Evolutionary conservation across 805 yeast genomes (phyloP).

Genomic region (Spencermartinsiella europaea): DNA sequence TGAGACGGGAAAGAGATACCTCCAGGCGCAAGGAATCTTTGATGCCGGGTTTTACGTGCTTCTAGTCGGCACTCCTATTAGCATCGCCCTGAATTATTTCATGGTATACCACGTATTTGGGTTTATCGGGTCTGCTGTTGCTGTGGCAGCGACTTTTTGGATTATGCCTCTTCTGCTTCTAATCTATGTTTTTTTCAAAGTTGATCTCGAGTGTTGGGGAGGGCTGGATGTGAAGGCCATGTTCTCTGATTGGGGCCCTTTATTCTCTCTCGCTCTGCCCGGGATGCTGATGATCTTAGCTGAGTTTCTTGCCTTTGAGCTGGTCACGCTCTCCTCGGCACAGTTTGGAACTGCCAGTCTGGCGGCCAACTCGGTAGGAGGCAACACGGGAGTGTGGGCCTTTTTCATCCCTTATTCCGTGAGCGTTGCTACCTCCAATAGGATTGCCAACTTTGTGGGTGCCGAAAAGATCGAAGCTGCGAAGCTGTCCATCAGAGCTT

Average conservation of each 20-base stretch:
- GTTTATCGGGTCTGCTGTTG: slow-evolving; percentile 52
- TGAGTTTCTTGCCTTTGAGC: slow-evolving; percentile 68
- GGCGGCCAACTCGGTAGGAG: slow-evolving; percentile 68
- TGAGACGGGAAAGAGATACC: slow-evolving; percentile 51
- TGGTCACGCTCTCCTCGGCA: slow-evolving; percentile 62
- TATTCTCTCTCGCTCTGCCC: slow-evolving; percentile 56
- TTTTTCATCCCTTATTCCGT: slow-evolving; percentile 72
- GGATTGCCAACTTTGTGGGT: slow-evolving; percentile 68
- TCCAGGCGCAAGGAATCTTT: slow-evolving; percentile 55
- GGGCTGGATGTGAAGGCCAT: slow-evolving; percentile 44
- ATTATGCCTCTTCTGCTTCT: slow-evolving; percentile 36
- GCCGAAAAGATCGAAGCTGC: slow-evolving; percentile 46
- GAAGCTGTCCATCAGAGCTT: slow-evolving; percentile 41
- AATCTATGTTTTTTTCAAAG: slow-evolving; percentile 32
- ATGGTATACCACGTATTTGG: slow-evolving; percentile 49
- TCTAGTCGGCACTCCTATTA: slow-evolving; percentile 44
- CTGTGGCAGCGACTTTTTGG: slow-evolving; percentile 46
- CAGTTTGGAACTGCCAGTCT: slow-evolving; percentile 60
- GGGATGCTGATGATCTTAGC: slow-evolving; percentile 70
- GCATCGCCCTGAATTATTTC: slow-evolving; percentile 42
- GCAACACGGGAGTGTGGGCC: slow-evolving; percentile 55
- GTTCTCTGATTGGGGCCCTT: slow-evolving; percentile 51
- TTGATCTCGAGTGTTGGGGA: slow-evolving; percentile 38
- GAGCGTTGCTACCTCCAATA: slow-evolving; percentile 62
- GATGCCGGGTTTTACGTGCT: slow-evolving; percentile 52